Percentiles rank a stretch among this genome's conserved stretches.
Conservation (phyloP, 2,329 filamentous ascomycete genomes). For the Scorias spongiosa region DNA sequence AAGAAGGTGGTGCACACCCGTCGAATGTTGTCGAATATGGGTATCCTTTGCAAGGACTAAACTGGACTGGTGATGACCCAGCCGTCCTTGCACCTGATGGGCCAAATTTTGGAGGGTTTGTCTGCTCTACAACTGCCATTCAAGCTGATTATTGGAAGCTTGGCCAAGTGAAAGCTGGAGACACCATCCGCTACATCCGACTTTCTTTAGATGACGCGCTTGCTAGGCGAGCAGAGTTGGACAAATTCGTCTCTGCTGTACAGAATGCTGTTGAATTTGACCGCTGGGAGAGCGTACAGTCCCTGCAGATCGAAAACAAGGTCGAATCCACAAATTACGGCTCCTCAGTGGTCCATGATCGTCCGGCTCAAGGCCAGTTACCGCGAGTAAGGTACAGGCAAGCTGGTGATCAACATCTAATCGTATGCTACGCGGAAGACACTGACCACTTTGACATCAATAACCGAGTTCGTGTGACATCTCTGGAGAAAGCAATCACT, state of each 20-base stretch:
- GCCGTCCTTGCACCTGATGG: constrained; percentile 45
- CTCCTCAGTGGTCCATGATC: constrained; percentile 18
- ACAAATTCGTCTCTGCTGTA: constrained; percentile 31
- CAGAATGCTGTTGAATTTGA: constrained; percentile 24
- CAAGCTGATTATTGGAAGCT: constrained; percentile 46
- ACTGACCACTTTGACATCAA: constrained; percentile 40
- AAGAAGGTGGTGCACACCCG: constrained; percentile 49
- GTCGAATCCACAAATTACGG: constrained; percentile 11
- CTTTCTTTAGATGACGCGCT: constrained; percentile 40
- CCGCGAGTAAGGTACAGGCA: constrained; percentile 22
- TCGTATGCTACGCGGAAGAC: constrained; percentile 41
- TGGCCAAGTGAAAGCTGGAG: constrained; percentile 45
- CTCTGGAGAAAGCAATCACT: constrained; percentile 33
- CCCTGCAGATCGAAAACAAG: constrained; percentile 13
- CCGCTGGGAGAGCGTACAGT: constrained; percentile 19
- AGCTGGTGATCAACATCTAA: constrained; percentile 33
- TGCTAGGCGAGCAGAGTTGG: constrained; percentile 26
- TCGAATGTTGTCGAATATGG: constrained; percentile 38
- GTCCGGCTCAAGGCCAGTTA: constrained; percentile 10
- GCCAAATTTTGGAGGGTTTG: constrained; percentile 47
- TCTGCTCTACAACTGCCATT: constrained; percentile 40
- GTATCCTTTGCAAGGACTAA: constrained; percentile 42
- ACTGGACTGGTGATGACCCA: constrained; percentile 47
- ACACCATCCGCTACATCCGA: constrained; percentile 35
- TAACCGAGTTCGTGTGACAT: constrained; percentile 40